These are phyloP conservation scores for Kluyveromyces nonfermentans DNA, from an alignment of 805 yeast genomes.

Conservation along the genomic window DNA sequence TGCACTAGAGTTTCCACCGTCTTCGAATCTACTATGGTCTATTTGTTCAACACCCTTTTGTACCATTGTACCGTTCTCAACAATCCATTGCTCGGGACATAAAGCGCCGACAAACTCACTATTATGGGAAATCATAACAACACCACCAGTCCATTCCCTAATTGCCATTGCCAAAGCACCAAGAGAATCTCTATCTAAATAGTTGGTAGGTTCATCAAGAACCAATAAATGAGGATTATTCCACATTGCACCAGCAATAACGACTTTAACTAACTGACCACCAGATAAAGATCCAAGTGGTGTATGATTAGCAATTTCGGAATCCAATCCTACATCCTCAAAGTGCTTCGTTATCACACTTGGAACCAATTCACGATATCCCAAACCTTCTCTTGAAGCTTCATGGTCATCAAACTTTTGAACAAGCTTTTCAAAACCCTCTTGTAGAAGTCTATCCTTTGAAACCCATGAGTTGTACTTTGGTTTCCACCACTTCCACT, in stretches of 20 bases:
- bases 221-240: conserved; percentile 95
- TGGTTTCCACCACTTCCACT: conserved; percentile 90
- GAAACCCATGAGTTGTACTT: conserved; percentile 91
- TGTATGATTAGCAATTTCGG: conserved; percentile 97
- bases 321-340: conserved; percentile 94
- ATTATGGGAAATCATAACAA: conserved; percentile 96
- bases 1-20: conserved; percentile 48
- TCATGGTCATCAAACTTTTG: conserved; percentile 98
- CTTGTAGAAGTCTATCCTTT: conserved; percentile 66
- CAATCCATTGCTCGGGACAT: conserved; percentile 98
- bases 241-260: conserved; percentile 99
- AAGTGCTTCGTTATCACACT: conserved; percentile 91
- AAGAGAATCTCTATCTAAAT: conserved; percentile 93
- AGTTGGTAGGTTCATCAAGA: conserved; percentile 96
- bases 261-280: conserved; percentile 96
- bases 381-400: conserved; percentile 98
- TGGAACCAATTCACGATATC: conserved; percentile 90
- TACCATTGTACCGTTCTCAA: conserved; percentile 82
- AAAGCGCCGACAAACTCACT: conserved; percentile 94
- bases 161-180: conserved; percentile 98
- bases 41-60: conserved; percentile 73
- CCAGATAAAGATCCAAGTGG: conserved; percentile 95
- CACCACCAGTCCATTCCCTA: conserved; percentile 98
- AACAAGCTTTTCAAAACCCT: conserved; percentile 83
- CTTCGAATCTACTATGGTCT: conserved; percentile 75